phyloP scores from a whole-genome alignment of 257 asterid species.

The Orobanche coerulescens region DNA sequence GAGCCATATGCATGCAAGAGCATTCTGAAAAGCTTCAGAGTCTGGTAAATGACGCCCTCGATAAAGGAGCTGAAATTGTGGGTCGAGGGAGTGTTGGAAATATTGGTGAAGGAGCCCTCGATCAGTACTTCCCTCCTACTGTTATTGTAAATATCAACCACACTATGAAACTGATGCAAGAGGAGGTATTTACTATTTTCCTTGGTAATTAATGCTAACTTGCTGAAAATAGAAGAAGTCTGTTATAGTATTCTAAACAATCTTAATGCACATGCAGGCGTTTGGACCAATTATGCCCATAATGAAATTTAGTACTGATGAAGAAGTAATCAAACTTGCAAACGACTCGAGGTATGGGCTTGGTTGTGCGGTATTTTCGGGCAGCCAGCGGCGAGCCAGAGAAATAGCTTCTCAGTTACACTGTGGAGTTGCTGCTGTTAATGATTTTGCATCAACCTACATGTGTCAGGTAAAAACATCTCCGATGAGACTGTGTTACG shows the following conservation, averaged over 20 bases:
- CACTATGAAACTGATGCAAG: conserved; percentile 93
- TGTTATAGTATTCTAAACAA: not conserved
- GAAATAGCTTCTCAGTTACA: conserved; percentile 71
- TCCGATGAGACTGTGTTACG: too few species aligned
- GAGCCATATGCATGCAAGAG: conserved; percentile 99
- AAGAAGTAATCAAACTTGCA: conserved; percentile 78
- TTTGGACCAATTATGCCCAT: conserved; percentile 98
- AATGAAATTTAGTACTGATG: conserved; percentile 86
- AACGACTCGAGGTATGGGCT: conserved; percentile 94
- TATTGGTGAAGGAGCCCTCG: conserved; percentile 95
- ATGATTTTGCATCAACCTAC: conserved; percentile 86
- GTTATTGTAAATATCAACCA: conserved; percentile 81
- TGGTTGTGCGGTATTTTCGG: conserved; percentile 97
- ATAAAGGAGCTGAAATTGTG: conserved; percentile 86
- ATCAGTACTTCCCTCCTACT: conserved; percentile 96
- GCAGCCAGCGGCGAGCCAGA: conserved; percentile 82
- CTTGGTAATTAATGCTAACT: conserved; percentile 2
- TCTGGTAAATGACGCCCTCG: conserved; percentile 78
- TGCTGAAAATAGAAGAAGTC: conserved; percentile 8
- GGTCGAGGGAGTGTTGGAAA: conserved; percentile 95
- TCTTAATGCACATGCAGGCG: conserved; percentile 49
- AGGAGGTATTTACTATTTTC: conserved; percentile 54
- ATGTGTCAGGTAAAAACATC: conserved; percentile 99
- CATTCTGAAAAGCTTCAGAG: conserved; percentile 93
- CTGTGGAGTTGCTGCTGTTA: conserved; percentile 86